Evolutionary conservation across 208 protist species (phyloP), one percentile per base, ranked within the genome.

Genomic region (Wallacemonas sp.): DNA sequence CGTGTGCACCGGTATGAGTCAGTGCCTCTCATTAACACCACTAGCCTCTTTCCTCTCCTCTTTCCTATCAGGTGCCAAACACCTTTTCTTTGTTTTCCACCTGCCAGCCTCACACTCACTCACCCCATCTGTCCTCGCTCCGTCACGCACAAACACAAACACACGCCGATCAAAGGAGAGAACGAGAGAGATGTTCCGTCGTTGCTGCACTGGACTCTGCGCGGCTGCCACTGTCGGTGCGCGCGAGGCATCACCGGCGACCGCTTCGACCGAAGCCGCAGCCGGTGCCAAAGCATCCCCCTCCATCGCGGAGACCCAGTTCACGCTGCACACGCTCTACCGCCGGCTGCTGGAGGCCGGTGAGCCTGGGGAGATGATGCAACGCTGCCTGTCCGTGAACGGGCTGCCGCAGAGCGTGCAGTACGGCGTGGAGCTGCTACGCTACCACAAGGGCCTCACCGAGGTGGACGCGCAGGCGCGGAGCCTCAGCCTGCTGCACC

Each of bases 321-420:
- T 57, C 3, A 65, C 78, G 11, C 67, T 90, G 25, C 80, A 55
- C 71, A 77, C 66, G 42, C 73, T 95, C 36, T 93, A 95, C 66
- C 78, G 83, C 48, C 77, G 85, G 0, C 76, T 95, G 2, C 78
- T 86, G 2, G 88, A 95, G 74, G 69, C 75, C 7, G 90, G 90
- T 4, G 90, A 95, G 71, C 74, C 83, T 14, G 73, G 78, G 3
- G 41, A 69, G 32, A 87, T 89, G 83, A 76, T 95, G 70, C 81
- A 84, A 57, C 79, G 69, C 57, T 79, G 76, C 45, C 63, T 93
- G 41, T 78, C 78, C n/a, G 83, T 81, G 1, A 76, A 87, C 54
- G 16, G 69, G 12, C 61, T 90, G 14, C 70, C 76, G 16, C 66
- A 79, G 16, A 86, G 79, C 69, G 52, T 93, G 7, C 38, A 54